Base-by-base conservation (phyloP, 2,329 filamentous ascomycete genomes). In the Elsinoe arachidis region DNA sequence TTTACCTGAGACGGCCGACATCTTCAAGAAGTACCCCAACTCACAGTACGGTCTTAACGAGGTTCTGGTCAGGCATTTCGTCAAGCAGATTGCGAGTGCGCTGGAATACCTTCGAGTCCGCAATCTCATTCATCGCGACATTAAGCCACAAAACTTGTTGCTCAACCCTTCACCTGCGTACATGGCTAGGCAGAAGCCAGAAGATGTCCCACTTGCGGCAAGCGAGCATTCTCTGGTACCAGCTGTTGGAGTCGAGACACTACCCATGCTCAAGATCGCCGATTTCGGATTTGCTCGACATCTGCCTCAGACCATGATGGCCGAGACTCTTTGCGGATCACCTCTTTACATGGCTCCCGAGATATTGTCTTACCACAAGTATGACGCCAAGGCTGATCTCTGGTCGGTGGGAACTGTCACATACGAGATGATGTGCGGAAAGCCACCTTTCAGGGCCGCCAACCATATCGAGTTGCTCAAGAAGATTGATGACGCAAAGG, bases 331-430 rank as follows among this genome's bases (percentile, higher is more conserved):
- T 0, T 99, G 93, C 71, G 93, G 93, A 15, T 97, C 93, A 11
- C 93, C 93, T 9, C 77, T 99, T 23, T 99, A 99, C 75, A 99
- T 99, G 93, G 93, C 93, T 0, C 93, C 93, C 3, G 93, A 99
- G 74, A 99, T 99, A 62, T 78, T 99, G 61, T 85, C 91, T 59
- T 99, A 97, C 67, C 91, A 99, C 71, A 92, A 92, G 67, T 99
- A 99, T 71, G 92, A 96, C 74, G 90, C 92, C 62, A 95, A 95
- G 72, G 92, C 91, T 47, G 93, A 99, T 74, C 76, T 99, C 34
- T 99, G 93, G 93, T 99, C 93, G 19, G 90, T 96, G 34, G 93
- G 93, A 53, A 96, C 93, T 15, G 93, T 99, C 7, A 76, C 95
- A 21, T 96, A 90, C 69, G 93, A 99, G 74, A 96, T 99, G 91